Evolutionary conservation across 1,284 basidiomycete species (phyloP).

Genomic region (Vanrija pseudolonga): DNA sequence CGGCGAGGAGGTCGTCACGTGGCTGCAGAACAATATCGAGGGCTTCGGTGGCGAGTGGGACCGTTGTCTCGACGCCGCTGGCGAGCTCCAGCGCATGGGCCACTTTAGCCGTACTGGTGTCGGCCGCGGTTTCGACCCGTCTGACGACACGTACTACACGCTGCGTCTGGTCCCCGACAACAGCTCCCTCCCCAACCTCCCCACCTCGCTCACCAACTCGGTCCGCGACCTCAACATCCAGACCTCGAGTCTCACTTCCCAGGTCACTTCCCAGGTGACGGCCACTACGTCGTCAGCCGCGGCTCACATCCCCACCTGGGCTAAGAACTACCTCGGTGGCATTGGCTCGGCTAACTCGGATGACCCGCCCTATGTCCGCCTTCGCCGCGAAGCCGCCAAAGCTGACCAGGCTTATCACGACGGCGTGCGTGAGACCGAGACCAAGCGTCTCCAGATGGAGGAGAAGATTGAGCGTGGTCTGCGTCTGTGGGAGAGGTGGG

Average conservation of each 20-base stretch:
- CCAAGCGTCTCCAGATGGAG: slow-evolving; percentile 74
- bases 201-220: slow-evolving; percentile 4
- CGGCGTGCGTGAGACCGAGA: slow-evolving; percentile 62
- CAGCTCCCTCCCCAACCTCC: slow-evolving; percentile 16
- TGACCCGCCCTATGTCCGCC: slow-evolving; percentile 65
- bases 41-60: slow-evolving; percentile 69
- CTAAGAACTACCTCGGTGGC: slow-evolving; percentile 38
- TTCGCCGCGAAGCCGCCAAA: slow-evolving; percentile 69
- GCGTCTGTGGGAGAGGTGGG: slow-evolving; percentile 76
- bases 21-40: slow-evolving; percentile 66
- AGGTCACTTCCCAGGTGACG: neutral
- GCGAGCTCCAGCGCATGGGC: slow-evolving; percentile 68
- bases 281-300: neutral
- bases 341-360: slow-evolving; percentile 43
- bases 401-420: slow-evolving; percentile 73
- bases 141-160: slow-evolving; percentile 41
- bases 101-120: slow-evolving; percentile 68
- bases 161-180: slow-evolving; percentile 29
- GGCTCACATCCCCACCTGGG: slow-evolving; percentile 16
- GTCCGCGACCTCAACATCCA: slow-evolving; percentile 6
- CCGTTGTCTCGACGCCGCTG: slow-evolving; percentile 71
- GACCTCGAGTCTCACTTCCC: slow-evolving; percentile 3
- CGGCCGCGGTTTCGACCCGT: slow-evolving; percentile 45
- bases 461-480: slow-evolving; percentile 77
- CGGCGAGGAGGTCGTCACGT: slow-evolving; percentile 72